Evolutionary conservation across 2,329 filamentous ascomycete genomes (phyloP), one percentile per base, ranked within the genome.

Genomic region (Ascosphaera aggregata): DNA sequence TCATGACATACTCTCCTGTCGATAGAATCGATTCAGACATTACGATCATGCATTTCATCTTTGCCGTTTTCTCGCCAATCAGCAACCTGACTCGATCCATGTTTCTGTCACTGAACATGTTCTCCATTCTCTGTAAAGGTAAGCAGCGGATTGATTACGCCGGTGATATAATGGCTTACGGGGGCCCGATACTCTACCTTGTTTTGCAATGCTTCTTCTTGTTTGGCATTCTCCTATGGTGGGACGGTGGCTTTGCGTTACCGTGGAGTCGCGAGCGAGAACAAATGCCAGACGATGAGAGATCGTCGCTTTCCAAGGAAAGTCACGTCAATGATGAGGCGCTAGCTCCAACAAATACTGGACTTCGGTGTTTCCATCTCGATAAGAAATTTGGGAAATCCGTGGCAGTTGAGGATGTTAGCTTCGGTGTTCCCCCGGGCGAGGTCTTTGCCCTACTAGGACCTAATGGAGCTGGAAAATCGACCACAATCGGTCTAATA

Each of bases 401-500:
- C 46, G 72, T 74, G 1, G 85, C 81, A 2, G 82, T 94, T n/a
- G 76, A 92, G 47, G 80, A 93, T 48, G 71, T 91, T 34, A 80
- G 77, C 0, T 93, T 94, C 49, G 76, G 77, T 15, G 76, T 94
- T 22, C 69, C 70, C 13, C 72, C 71, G 37, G 77, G 80, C 38
- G 78, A 93, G 52, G 79, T 92, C 1, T 93, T 92, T 56, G 84
- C 84, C 0, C 66, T 94, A 0, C 67, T 95, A 1, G 85, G 85
- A 0, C 84, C 85, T 13, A 93, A 93, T 51, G 84, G 85, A 18
- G 86, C 85, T 1, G 85, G 85, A 41, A 94, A 94, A 50, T 82
- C 76, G 0, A 92, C 84, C 0, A 91, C 79, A 0, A 92, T 94
- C 47, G 81, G 76, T 1, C 63, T 93, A 34, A 82, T 95, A 46